phyloP scores from a whole-genome alignment of 768 basidiomycete species.

The Xerocomellus amylosporus region DNA sequence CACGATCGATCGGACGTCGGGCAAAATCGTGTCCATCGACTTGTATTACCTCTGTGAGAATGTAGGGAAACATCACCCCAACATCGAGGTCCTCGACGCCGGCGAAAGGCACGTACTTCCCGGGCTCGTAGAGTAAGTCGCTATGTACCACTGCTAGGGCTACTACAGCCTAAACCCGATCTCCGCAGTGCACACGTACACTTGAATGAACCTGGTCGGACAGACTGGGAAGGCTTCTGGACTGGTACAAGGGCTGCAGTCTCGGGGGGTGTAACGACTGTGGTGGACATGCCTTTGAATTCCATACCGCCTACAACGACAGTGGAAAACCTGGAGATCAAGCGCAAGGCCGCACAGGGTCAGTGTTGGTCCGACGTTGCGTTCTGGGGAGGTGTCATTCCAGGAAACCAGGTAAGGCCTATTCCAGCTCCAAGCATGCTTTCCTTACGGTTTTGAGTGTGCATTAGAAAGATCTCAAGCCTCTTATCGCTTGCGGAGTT shows the following conservation, averaged over 20 bases:
- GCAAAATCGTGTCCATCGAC: slow-evolving; percentile 57
- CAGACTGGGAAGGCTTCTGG: slow-evolving; percentile 92
- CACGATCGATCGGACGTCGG: slow-evolving; percentile 51
- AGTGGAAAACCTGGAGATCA: slow-evolving; percentile 65
- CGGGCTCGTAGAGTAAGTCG: slow-evolving; percentile 73
- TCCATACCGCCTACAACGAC: slow-evolving; percentile 96
- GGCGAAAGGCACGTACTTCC: slow-evolving; percentile 64
- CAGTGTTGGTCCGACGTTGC: slow-evolving; percentile 73
- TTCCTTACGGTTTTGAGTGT: not conserved
- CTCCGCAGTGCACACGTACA: slow-evolving; percentile 80
- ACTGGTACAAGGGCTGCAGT: slow-evolving; percentile 90
- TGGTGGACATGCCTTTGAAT: slow-evolving; percentile 98
- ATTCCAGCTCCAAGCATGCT: not conserved
- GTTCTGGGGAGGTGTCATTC: slow-evolving; percentile 91
- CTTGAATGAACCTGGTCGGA: slow-evolving; percentile 90
- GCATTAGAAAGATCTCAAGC: slow-evolving; percentile 62
- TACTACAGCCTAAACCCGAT: not conserved
- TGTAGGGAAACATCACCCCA: slow-evolving; percentile 19
- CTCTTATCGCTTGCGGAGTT: slow-evolving; percentile 77
- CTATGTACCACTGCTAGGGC: not conserved
- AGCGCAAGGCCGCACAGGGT: slow-evolving; percentile 65
- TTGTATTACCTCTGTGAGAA: slow-evolving; percentile 32
- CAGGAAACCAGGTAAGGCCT: slow-evolving; percentile 71
- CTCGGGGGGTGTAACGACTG: slow-evolving; percentile 91
- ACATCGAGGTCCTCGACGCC: slow-evolving; percentile 50